Evolutionary conservation across 2,329 filamentous ascomycete genomes (phyloP), one percentile per base, ranked within the genome.

Genomic region (Penicillium sp.): DNA sequence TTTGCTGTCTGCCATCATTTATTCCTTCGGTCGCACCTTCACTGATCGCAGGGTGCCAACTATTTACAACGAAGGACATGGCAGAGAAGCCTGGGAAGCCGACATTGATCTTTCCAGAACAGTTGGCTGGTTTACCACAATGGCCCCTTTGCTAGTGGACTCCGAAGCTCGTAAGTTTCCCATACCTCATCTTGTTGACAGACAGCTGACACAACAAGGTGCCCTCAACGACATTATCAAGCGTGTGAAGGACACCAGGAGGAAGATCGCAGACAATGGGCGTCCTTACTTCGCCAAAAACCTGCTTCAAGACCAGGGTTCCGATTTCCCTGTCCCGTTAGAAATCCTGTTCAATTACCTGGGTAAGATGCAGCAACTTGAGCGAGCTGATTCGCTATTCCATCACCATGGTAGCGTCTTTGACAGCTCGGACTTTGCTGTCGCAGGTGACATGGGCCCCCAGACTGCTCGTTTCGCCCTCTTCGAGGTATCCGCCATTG

Each of bases 51-150:
- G 66, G 5, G 60, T 72, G 3, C 74, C 78, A 0, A 74, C 76
- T 0, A 71, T 81, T 15, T 79, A 77, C 60, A 80, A 79, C 42
- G 79, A 81, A 64, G 77, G 78, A 1, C 78, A 80, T 53, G 79
- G 78, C 7, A 73, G 79, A 25, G 78, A 80, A 60, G 59, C 75
- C 0, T 79, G 77, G 68, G 70, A 77, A 54, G 46, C 70, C 3
- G 70, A 65, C 21, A 71, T 80, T 46, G 78, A 80, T 50, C 69
- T 80, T 4, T 77, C 77, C 0, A 64, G 73, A 27, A 80, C 78
- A 0, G 70, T 80, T 13, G 79, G 79, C 5, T 81, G 79, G 79
- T 81, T 80, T 50, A 80, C 78, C 0, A 77, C 78, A 34, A 68
- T 80, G 50, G 74, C 72, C 27, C 78, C 77, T 16, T 60, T 80